Percentiles rank a stretch among this genome's conserved stretches.
These are phyloP conservation scores for Reutealis trisperma DNA, from an alignment of 345 rosid genomes.

Conservation along the genomic window DNA sequence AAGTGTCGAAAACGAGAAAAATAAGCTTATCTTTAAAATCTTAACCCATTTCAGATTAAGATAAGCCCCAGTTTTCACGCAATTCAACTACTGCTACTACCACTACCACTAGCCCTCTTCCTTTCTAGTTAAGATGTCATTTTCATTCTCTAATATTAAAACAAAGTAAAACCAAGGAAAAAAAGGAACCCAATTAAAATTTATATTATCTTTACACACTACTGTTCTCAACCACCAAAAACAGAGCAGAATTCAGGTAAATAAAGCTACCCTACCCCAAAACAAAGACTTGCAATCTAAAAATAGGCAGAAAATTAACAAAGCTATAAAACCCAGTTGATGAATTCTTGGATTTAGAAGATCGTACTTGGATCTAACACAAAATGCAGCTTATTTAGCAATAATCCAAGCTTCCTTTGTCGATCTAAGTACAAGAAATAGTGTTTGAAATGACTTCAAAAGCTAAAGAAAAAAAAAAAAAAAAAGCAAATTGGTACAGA, in stretches of 20 bases:
- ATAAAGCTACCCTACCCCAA: background rate
- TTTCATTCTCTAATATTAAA: slow-evolving; percentile 18
- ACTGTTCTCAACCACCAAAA: slow-evolving; percentile 7
- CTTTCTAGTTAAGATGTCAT: slow-evolving; percentile 26
- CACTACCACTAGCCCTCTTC: background rate
- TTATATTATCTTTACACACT: background rate
- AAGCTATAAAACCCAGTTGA: background rate
- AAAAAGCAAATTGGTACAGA: background rate
- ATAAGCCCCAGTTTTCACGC: slow-evolving; percentile 12
- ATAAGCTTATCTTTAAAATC: background rate
- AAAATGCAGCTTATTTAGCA: slow-evolving; percentile 12
- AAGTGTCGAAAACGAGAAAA: slow-evolving; percentile 5
- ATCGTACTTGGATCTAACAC: background rate
- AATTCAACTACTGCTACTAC: slow-evolving; percentile 12
- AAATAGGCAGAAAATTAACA: background rate
- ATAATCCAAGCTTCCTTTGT: background rate
- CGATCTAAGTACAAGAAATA: background rate
- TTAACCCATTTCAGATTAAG: background rate
- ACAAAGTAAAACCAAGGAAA: background rate
- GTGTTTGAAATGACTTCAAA: background rate
- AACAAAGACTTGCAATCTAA: background rate
- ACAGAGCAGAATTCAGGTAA: background rate
- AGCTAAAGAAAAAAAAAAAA: background rate
- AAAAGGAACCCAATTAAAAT: background rate
- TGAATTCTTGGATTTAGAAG: background rate